Percentiles rank a stretch among this genome's conserved stretches.
Conservation (phyloP, 225 moss, liverwort and hornwort species). For the Bryum argenteum region DNA sequence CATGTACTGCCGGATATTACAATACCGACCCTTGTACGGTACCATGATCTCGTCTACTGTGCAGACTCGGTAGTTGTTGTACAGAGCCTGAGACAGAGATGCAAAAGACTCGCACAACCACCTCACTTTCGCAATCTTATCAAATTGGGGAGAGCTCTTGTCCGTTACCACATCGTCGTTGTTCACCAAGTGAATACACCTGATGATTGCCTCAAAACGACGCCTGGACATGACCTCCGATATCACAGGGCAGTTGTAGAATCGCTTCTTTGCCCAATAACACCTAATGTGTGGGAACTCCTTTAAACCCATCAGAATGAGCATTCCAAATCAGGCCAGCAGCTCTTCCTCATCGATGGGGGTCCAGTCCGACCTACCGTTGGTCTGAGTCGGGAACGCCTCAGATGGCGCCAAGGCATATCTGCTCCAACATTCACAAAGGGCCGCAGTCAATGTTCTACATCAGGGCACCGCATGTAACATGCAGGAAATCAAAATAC, state of each 20-base stretch:
- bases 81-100: background rate
- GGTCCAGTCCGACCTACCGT: too few relatives aligned
- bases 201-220: too few relatives aligned
- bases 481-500: fast-evolving
- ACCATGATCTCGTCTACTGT: background rate
- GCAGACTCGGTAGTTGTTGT: background rate
- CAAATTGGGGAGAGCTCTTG: too few relatives aligned
- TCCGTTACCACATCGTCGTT: too few relatives aligned
- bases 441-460: fast-evolving
- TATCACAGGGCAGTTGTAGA: background rate
- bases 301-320: background rate
- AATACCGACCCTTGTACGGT: too few relatives aligned
- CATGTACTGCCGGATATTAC: background rate
- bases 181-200: too few relatives aligned
- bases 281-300: background rate
- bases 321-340: background rate
- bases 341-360: background rate
- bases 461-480: fast-evolving
- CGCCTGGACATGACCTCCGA: background rate
- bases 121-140: background rate
- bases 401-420: too few relatives aligned
- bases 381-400: too few relatives aligned
- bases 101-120: background rate
- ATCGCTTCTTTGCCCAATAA: background rate
- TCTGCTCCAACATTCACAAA: too few relatives aligned